Evolutionary conservation across 1,284 basidiomycete species (phyloP), one percentile per base, ranked within the genome.

Genomic region (Cryptococcus wingfieldii): DNA sequence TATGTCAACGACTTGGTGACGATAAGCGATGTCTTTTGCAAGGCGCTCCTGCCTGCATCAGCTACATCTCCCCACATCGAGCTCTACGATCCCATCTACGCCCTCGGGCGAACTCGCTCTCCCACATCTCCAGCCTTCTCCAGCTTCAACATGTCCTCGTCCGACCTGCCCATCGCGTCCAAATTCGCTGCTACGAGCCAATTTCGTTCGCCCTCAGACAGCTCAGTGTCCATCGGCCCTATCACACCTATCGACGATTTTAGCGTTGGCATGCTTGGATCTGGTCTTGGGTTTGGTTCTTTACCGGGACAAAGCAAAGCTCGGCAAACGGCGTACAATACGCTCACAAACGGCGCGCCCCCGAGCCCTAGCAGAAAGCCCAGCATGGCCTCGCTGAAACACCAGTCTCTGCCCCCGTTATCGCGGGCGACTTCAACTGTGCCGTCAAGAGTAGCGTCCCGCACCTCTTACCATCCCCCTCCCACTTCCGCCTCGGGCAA

Each of bases 11-110:
- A 97, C 68, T 82, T 97, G 8, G 78, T 86, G 67, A 90, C 88
- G 76, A 87, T 96, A 80, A 93, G 90, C 77, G 90, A 94, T 60
- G 89, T 89, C 0, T 98, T 97, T 70, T 88, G 94, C 68, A 87
- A 89, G 60, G 86, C 90, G 4, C 83, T 98, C 18, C 83, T 98
- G 7, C 91, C 96, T 74, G 89, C 60, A 85, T 83, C 78, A 82
- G 64, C 66, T 25, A 51, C 51, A 38, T 80, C 51, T 70, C 80
- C 48, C 77, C 85, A n/a, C 77, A 83, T 61, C 62, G 62, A 65
- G 79, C 41, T 86, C 83, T 13, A 83, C 82, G 31, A 65, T 59
- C 55, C 63, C 37, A 38, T 59, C 31, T 38, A 59, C 6, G 55
- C 56, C 13, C 63, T 71, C 37, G 53, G 62, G 12, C 66, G 64